Evolutionary conservation across 2,329 filamentous ascomycete genomes (phyloP).

Genomic region (Pyricularia pennisetigena): DNA sequence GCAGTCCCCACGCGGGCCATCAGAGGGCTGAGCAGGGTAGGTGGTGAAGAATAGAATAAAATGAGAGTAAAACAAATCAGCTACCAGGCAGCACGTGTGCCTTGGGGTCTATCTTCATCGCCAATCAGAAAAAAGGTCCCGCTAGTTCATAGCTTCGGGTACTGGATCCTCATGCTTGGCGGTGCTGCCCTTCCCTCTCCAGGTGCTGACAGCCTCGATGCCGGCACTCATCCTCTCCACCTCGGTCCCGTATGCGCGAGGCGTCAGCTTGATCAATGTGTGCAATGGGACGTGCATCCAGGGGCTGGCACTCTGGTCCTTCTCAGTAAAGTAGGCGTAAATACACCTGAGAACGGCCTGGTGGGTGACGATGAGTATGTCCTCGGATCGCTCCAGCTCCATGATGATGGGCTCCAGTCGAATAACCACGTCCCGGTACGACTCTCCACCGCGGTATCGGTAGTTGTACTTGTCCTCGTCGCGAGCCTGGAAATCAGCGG

Average conservation of each 20-base stretch:
- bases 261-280: constrained; percentile 92
- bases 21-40: background rate
- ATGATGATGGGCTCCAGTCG: constrained; percentile 98
- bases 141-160: constrained; percentile 16
- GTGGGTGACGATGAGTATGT: constrained; percentile 96
- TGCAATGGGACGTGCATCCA: constrained; percentile 99
- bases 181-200: constrained; percentile 85
- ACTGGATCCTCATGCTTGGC: constrained; percentile 71
- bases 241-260: constrained; percentile 85
- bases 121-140: background rate
- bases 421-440: constrained; percentile 92
- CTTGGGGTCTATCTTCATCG: background rate
- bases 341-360: constrained; percentile 95
- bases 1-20: background rate
- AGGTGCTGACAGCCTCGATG: constrained; percentile 93
- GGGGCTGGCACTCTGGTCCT: constrained; percentile 81
- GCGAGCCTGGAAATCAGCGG: constrained; percentile 88
- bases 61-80: background rate
- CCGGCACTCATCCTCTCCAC: constrained; percentile 82
- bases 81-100: background rate
- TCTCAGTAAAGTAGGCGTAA: constrained; percentile 98
- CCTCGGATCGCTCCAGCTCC: constrained; percentile 92
- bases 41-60: background rate
- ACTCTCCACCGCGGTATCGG: constrained; percentile 92
- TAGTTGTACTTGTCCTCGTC: constrained; percentile 99